Conservation (phyloP, 495 filamentous ascomycete species). For the Penicillium waksmanii region DNA sequence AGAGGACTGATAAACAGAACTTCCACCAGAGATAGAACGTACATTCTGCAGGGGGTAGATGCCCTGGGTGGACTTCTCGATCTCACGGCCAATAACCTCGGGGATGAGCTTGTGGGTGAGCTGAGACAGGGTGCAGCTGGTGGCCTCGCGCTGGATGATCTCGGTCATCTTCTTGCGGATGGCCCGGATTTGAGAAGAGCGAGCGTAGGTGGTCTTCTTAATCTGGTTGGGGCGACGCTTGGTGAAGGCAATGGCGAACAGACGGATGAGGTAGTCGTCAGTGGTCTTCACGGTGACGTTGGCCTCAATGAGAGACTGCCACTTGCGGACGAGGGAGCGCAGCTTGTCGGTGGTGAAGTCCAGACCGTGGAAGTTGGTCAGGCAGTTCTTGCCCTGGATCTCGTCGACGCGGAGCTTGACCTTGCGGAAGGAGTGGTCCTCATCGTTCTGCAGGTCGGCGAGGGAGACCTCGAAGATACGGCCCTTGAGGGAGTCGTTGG, state of each 20-base stretch:
- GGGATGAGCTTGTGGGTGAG: constrained; percentile 97
- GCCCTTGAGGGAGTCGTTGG: constrained; percentile 97
- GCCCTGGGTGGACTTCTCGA: constrained; percentile 98
- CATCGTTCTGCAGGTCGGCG: constrained; percentile 98
- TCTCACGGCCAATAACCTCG: constrained; percentile 98
- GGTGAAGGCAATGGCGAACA: constrained; percentile 99
- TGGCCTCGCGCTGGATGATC: constrained; percentile 95
- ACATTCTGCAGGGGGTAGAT: constrained; percentile 99
- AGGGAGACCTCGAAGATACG: constrained; percentile 98
- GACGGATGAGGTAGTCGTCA: constrained; percentile 96
- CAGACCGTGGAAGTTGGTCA: constrained; percentile 99
- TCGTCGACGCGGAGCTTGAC: constrained; percentile 98
- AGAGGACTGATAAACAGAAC: neutral
- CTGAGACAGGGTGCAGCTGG: constrained; percentile 90
- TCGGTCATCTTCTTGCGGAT: constrained; percentile 99
- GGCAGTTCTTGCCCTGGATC: constrained; percentile 99
- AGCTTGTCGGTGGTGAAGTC: constrained; percentile 99
- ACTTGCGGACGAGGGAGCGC: constrained; percentile 97
- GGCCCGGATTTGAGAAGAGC: constrained; percentile 90
- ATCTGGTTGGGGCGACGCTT: constrained; percentile 98
- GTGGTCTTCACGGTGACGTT: constrained; percentile 99
- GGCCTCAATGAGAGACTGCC: constrained; percentile 98
- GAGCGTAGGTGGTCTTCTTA: constrained; percentile 99
- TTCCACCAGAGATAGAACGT: constrained; percentile 35
- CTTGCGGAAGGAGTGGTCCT: constrained; percentile 99